These are phyloP conservation scores for Aquilaria malaccensis DNA, from an alignment of 345 rosid species.

Conservation along the genomic window DNA sequence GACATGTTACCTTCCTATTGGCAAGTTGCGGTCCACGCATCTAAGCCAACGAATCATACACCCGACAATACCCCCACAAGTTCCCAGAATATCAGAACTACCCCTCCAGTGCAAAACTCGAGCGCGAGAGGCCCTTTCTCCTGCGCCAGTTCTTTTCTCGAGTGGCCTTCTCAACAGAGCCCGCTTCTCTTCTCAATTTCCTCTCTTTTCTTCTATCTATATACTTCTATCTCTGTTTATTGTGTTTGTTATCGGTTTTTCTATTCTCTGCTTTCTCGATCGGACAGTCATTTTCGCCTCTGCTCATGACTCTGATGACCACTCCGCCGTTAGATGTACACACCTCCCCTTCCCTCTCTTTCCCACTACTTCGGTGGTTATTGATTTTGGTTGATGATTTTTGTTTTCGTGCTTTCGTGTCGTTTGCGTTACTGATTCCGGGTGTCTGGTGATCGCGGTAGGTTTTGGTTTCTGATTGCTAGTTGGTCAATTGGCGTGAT, in stretches of 20 bases:
- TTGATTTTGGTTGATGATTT: not conserved
- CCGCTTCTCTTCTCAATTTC: conserved; percentile 14
- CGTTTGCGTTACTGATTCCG: not conserved
- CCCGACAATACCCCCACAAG: conserved; percentile 1
- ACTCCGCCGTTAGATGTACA: conserved; percentile 75
- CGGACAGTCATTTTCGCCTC: conserved; percentile 23
- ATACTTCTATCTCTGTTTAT: conserved; percentile 11
- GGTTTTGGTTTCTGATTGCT: conserved; percentile 15
- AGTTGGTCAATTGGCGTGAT: conserved; percentile 20
- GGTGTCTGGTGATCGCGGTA: conserved; percentile 12
- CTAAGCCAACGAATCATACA: conserved; percentile 15
- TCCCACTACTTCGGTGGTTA: not conserved
- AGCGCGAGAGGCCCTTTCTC: conserved; percentile 12
- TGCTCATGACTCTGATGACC: conserved; percentile 76
- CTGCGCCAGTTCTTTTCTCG: conserved; percentile 14
- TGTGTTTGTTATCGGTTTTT: not conserved
- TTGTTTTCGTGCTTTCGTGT: not conserved
- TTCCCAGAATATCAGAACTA: conserved; percentile 16
- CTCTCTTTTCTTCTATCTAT: conserved; percentile 2
- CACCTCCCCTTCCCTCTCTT: conserved; percentile 8
- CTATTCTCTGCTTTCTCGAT: conserved; percentile 24
- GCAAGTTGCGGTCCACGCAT: conserved; percentile 11
- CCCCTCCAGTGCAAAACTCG: conserved; percentile 27
- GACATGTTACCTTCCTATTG: conserved; percentile 27
- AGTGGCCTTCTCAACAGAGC: conserved; percentile 14